Evolutionary conservation across 345 rosid species (phyloP), one percentile per base, ranked within the genome.

Genomic region (Moricandia arvensis): DNA sequence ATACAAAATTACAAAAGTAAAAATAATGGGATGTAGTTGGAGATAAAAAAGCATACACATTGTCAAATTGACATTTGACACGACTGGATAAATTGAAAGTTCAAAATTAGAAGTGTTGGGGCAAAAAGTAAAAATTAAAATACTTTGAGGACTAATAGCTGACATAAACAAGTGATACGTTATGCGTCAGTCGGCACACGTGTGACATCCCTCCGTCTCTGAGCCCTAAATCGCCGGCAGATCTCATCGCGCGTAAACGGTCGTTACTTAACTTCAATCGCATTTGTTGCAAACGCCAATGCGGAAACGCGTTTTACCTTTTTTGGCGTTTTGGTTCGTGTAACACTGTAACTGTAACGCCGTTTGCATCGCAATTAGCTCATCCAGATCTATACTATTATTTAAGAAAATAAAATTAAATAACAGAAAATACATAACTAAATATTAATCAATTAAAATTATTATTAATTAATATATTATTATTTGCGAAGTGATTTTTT

Each of bases 21-120:
- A 49, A 55, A 43, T 59, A 77, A 57, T 65, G 41, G 65, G 61
- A 24, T 65, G 55, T 70, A 64, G 76, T 77, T 77, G 80, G 72
- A 77, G 72, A 64, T 70, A 7, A 54, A 55, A 76, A 69, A 18
- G 59, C 70, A 6, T 13, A 70, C 21, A 63, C 55, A 8, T 69
- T 62, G n/a, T n/a, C n/a, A n/a, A n/a, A n/a, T n/a, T 47, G 80
- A 77, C 55, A 64, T 21, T 33, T 77, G 61, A 70, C 51, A 43
- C 66, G 41, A 76, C 15, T 2, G 47, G 47, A 11, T 41, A 4
- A 12, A 37, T 37, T 7, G 6, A 31, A 30, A 17, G 21, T 27
- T 43, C 29, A 6, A 31, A 60, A 18, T 21, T 34, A 64, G 24
- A 74, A 66, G 8, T 1, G 1, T 13, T 13, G 12, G 43, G 68